Evolutionary conservation across 176 grass and related monocot species (phyloP).

Genomic region (Leersia perrieri): DNA sequence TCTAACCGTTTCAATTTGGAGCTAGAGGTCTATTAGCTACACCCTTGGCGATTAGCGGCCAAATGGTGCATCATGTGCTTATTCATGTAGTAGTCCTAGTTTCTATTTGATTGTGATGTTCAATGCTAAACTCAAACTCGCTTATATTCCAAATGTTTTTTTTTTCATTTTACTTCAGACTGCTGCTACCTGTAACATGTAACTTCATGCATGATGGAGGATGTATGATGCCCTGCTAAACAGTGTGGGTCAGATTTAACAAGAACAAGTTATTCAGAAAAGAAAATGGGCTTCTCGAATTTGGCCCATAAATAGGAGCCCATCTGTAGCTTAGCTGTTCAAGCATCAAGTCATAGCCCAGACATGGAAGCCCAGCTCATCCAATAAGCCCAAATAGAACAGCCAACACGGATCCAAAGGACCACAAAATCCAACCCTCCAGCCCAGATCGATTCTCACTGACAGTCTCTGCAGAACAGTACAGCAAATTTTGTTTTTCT

Average conservation of each 20-base stretch:
- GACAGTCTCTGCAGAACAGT: not conserved
- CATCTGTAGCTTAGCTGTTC: not conserved
- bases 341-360: no score
- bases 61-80: not conserved
- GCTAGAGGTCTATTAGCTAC: not conserved
- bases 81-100: not conserved
- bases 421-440: not conserved
- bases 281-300: not conserved
- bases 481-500: not conserved
- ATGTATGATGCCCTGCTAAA: not conserved
- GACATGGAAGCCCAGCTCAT: no score
- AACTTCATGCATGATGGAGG: not conserved
- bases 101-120: not conserved
- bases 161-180: not conserved
- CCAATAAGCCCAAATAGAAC: not conserved
- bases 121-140: not conserved
- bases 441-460: not conserved
- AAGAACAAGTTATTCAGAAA: not conserved
- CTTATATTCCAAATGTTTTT: not conserved
- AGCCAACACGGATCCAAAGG: not conserved
- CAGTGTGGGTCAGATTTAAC: not conserved
- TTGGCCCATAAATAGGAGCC: not conserved
- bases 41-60: not conserved
- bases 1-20: constrained; percentile 8
- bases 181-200: not conserved